phyloP scores from a whole-genome alignment of 1,284 basidiomycete species.

The Albatrellus sp. region DNA sequence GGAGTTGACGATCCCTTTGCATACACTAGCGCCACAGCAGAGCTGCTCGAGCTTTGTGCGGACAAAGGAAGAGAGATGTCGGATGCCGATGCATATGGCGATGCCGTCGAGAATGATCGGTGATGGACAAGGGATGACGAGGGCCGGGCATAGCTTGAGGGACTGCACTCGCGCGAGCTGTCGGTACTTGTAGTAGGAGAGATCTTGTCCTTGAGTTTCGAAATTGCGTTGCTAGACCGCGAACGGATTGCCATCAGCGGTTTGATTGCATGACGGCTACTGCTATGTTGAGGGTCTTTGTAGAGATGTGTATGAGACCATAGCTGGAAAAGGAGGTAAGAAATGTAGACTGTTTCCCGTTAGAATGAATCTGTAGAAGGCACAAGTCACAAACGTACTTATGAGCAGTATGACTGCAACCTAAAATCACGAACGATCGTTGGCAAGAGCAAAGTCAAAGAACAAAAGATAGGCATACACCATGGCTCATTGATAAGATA shows the following conservation, averaged over 20 bases:
- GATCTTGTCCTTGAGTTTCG: background rate
- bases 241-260: background rate
- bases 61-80: constrained; percentile 8
- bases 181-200: background rate
- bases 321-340: constrained; percentile 79
- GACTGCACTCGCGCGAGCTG: background rate
- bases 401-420: constrained; percentile 61
- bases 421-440: constrained; percentile 18
- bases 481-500: constrained; percentile 77
- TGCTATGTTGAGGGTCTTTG: constrained; percentile 36
- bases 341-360: constrained; percentile 41
- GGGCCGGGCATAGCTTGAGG: background rate
- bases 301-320: constrained; percentile 81
- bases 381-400: constrained; percentile 27
- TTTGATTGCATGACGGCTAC: constrained; percentile 10
- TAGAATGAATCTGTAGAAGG: constrained; percentile 2
- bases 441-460: background rate
- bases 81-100: constrained; percentile 6
- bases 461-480: constrained; percentile 28
- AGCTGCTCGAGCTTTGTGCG: background rate
- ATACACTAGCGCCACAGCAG: constrained; percentile 7
- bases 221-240: background rate
- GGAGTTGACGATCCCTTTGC: constrained; percentile 7
- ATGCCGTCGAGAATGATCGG: background rate
- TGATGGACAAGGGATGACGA: background rate